Conservation (phyloP, 192 early-diverging fungal species). For the Funneliformis geosporum region DNA sequence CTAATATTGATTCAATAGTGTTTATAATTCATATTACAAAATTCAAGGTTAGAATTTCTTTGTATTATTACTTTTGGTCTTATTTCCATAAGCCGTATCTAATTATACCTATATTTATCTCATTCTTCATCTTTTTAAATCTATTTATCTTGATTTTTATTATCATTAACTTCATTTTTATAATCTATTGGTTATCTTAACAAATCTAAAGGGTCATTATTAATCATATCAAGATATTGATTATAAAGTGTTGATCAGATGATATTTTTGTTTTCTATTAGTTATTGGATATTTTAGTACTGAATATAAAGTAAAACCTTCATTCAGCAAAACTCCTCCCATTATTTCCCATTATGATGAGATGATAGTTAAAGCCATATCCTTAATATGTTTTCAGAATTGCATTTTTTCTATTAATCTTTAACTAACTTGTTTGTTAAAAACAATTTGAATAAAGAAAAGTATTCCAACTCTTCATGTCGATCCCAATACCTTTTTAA, state of each 20-base stretch:
- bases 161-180: background rate
- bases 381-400: background rate
- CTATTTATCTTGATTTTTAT: background rate
- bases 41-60: background rate
- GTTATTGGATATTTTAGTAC: background rate
- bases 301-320: conserved; percentile 11
- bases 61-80: background rate
- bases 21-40: background rate
- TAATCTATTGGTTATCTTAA: background rate
- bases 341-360: background rate
- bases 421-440: background rate
- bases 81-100: background rate
- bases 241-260: background rate
- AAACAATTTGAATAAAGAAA: conserved; percentile 14
- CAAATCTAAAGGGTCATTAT: background rate
- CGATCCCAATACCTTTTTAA: background rate
- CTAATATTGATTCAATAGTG: background rate
- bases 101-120: background rate
- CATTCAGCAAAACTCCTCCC: background rate
- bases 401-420: background rate
- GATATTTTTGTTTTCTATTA: background rate
- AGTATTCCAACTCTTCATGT: background rate
- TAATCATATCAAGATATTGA: background rate
- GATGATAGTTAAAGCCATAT: background rate
- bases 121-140: background rate